Conservation (phyloP, 73 alveolate species). For the Symbiodinium natans region DNA sequence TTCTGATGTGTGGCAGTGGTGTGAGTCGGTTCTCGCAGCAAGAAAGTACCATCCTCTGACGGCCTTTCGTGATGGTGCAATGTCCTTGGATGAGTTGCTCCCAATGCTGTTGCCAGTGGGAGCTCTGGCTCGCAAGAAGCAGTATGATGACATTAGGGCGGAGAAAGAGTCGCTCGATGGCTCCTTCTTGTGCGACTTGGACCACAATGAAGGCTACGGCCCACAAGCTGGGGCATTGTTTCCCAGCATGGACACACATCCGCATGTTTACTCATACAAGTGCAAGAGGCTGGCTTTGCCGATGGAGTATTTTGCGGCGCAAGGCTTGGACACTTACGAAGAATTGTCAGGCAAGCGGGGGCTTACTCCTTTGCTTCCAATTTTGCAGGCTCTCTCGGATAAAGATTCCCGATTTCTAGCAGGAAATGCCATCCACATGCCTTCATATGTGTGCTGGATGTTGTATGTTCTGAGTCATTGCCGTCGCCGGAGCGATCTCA, state of each 20-base stretch:
- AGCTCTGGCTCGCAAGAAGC: neutral
- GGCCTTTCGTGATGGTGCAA: neutral
- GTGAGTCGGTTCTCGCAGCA: no score
- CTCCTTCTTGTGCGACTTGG: neutral
- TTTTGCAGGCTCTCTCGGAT: neutral
- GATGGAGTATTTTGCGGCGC: neutral
- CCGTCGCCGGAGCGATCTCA: neutral
- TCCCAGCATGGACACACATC: slow-evolving; percentile 26
- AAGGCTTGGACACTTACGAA: neutral
- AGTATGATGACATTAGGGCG: neutral
- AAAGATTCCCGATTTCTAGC: neutral
- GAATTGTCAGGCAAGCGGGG: neutral
- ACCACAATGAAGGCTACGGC: slow-evolving; percentile 6
- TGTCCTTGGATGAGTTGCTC: neutral
- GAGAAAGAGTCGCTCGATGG: neutral
- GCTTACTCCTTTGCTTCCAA: neutral
- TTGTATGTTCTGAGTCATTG: neutral
- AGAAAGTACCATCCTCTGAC: neutral
- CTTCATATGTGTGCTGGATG: neutral
- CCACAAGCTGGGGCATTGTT: neutral
- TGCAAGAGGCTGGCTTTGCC: neutral
- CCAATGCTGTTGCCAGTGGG: neutral
- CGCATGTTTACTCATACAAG: neutral
- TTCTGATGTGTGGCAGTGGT: neutral
- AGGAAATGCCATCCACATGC: slow-evolving; percentile 19